Evolutionary conservation across 2,329 filamentous ascomycete species (phyloP).

Genomic region (Zarea fungicola): DNA sequence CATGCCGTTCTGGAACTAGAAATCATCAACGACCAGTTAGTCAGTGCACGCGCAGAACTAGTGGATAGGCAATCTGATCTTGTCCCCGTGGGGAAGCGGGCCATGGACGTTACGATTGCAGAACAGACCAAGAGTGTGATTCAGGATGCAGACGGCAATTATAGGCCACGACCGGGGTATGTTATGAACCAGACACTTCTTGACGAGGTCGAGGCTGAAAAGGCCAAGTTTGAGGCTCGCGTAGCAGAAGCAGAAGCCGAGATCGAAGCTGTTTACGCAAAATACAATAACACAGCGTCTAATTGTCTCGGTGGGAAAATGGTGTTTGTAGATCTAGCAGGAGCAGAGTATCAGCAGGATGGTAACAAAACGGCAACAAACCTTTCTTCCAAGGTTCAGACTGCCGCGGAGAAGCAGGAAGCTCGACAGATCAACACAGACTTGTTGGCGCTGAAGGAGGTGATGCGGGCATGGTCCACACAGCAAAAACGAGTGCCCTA

Average conservation of each 20-base stretch:
- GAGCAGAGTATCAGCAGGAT: conserved; percentile 36
- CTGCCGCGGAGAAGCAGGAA: conserved; percentile 33
- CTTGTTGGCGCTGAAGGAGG: conserved; percentile 39
- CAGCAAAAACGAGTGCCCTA: conserved; percentile 34
- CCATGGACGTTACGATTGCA: conserved; percentile 16
- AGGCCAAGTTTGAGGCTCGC: conserved; percentile 28
- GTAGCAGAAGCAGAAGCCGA: conserved; percentile 30
- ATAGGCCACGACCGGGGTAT: conserved; percentile 29
- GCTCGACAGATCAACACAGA: conserved; percentile 40
- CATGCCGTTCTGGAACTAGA: conserved; percentile 39
- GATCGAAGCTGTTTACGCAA: conserved; percentile 22
- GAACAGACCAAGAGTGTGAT: conserved; percentile 24
- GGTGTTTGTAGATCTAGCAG: conserved; percentile 41
- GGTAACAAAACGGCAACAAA: conserved; percentile 18
- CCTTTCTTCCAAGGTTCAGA: conserved; percentile 20
- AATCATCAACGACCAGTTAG: conserved; percentile 30
- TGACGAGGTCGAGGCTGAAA: conserved; percentile 33
- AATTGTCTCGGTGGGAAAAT: conserved; percentile 34
- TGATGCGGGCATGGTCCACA: conserved; percentile 35
- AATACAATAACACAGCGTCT: conserved; percentile 12
- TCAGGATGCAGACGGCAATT: conserved; percentile 26
- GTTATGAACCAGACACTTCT: conserved; percentile 31
- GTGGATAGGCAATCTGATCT: conserved; percentile 38
- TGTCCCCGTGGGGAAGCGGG: conserved; percentile 31
- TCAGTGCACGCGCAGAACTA: conserved; percentile 32